Conservation (phyloP, 345 rosid species). For the Ceriops decandra region DNA sequence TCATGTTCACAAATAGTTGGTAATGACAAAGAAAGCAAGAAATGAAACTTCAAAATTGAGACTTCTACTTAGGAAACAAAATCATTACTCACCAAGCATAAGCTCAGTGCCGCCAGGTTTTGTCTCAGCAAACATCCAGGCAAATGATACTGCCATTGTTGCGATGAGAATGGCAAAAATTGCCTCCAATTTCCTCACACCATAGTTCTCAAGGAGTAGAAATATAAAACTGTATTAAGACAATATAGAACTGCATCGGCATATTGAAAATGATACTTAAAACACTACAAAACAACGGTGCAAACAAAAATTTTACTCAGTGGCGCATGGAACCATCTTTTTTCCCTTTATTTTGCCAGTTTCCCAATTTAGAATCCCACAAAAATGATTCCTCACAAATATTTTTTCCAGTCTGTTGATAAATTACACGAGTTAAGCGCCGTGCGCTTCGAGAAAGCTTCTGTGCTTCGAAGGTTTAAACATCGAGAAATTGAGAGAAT, state of each 20-base stretch:
- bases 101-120: slow-evolving; percentile 78
- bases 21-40: not conserved
- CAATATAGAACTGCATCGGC: slow-evolving; percentile 13
- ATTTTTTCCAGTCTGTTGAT: too few relatives aligned
- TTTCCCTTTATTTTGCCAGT: too few relatives aligned
- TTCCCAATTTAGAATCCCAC: too few relatives aligned
- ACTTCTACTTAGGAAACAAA: not conserved
- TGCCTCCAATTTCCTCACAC: slow-evolving; percentile 89
- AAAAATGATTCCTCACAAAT: too few relatives aligned
- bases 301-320: not conserved
- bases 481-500: too few relatives aligned
- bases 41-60: not conserved
- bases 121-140: slow-evolving; percentile 96
- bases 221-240: slow-evolving; percentile 66
- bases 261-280: not conserved
- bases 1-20: not conserved
- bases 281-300: not conserved
- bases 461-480: too few relatives aligned
- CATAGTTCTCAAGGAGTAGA: slow-evolving; percentile 87
- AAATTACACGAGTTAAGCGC: too few relatives aligned
- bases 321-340: too few relatives aligned
- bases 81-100: slow-evolving; percentile 51
- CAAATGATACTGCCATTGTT: slow-evolving; percentile 78
- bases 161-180: slow-evolving; percentile 80
- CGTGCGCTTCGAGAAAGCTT: too few relatives aligned